Percentiles rank a stretch among this genome's conserved stretches.
These are phyloP conservation scores for Phytophthora pluvialis DNA, from an alignment of 352 stramenopile genomes.

Conservation along the genomic window DNA sequence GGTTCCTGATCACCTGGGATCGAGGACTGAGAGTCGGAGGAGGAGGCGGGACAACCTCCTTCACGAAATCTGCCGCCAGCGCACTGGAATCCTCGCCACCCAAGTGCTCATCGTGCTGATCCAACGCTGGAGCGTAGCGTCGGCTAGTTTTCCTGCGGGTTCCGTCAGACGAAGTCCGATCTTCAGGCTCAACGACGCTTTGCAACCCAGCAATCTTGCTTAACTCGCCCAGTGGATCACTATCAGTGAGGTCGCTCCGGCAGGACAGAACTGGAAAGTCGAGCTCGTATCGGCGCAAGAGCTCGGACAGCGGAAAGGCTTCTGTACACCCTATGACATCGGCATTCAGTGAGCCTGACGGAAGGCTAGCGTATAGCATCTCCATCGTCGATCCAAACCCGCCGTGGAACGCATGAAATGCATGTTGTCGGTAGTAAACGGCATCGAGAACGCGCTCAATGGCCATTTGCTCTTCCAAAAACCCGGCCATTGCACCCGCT, in stretches of 20 bases:
- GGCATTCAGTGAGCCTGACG: background rate
- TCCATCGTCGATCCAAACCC: conserved; percentile 52
- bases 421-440: conserved; percentile 75
- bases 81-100: background rate
- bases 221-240: background rate
- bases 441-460: conserved; percentile 68
- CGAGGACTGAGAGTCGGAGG: conserved; percentile 27
- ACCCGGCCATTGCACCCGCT: conserved; percentile 36
- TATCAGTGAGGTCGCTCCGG: conserved; percentile 13
- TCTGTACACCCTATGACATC: conserved; percentile 11
- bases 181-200: conserved; percentile 1
- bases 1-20: conserved; percentile 27
- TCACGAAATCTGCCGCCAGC: background rate
- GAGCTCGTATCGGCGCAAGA: conserved; percentile 44
- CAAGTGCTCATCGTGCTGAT: conserved; percentile 26
- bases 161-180: background rate
- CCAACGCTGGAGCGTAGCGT: conserved; percentile 32
- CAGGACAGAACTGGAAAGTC: conserved; percentile 37
- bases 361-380: conserved; percentile 41
- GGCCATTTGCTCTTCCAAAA: conserved; percentile 55
- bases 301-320: conserved; percentile 35
- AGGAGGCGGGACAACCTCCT: background rate
- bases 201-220: background rate
- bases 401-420: conserved; percentile 46
- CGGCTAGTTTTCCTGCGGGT: conserved; percentile 9